phyloP scores from a whole-genome alignment of 208 protist genomes.

The Giardia muris region DNA sequence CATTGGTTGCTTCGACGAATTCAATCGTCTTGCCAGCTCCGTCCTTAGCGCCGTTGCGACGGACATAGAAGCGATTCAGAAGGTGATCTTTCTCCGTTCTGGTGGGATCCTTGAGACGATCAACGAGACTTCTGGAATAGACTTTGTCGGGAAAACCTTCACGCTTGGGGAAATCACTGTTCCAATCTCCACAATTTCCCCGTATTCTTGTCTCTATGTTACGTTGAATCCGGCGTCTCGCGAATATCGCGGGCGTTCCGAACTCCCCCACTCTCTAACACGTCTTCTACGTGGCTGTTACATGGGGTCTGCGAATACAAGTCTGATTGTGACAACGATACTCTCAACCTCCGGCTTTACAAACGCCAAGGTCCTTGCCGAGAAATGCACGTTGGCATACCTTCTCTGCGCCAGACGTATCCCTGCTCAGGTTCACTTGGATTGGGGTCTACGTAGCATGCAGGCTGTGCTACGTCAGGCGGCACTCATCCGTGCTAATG shows the following conservation, averaged over 20 bases:
- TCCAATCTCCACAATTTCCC: background rate
- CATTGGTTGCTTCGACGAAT: constrained; percentile 56
- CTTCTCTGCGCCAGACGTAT: background rate
- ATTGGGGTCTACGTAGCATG: constrained; percentile 20
- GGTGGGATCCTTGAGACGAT: background rate
- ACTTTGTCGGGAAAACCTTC: background rate
- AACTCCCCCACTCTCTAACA: background rate
- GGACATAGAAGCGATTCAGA: constrained; percentile 47
- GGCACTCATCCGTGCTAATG: background rate
- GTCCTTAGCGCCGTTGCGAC: constrained; percentile 53
- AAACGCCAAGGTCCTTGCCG: background rate
- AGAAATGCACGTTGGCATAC: background rate
- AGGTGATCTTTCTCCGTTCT: constrained; percentile 28
- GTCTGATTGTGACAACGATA: constrained; percentile 9
- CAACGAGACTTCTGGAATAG: background rate
- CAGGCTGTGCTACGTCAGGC: constrained; percentile 1
- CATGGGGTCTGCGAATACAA: constrained; percentile 9
- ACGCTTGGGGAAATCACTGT: background rate
- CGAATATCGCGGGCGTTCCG: constrained; percentile 25
- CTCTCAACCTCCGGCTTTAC: constrained; percentile 9
- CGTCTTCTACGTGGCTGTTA: constrained; percentile 6
- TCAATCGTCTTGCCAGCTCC: constrained; percentile 49
- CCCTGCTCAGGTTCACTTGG: constrained; percentile 26
- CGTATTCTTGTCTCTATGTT: constrained; percentile 20
- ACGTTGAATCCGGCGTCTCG: constrained; percentile 34